phyloP scores from a whole-genome alignment of 2,329 filamentous ascomycete species.

The Diplodia scrobiculata region DNA sequence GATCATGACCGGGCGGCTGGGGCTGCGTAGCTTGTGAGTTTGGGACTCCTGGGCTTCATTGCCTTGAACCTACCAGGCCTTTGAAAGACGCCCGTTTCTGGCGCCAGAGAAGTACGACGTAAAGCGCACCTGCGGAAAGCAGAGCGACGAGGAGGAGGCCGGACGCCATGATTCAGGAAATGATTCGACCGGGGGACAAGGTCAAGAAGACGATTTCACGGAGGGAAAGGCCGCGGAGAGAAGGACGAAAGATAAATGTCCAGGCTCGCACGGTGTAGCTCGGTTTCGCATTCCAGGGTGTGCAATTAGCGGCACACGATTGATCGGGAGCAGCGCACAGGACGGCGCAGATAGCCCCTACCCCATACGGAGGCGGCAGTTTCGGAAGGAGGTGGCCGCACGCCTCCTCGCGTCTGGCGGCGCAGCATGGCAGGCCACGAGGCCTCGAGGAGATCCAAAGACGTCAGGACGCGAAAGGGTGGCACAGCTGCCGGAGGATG shows the following conservation, averaged over 20 bases:
- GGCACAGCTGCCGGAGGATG: not conserved
- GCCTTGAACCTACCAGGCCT: slow-evolving; percentile 1
- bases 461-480: not conserved
- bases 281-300: slow-evolving; percentile 10
- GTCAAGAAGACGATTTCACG: not conserved
- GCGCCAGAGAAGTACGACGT: not conserved
- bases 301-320: not conserved
- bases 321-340: not conserved
- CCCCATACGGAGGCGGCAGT: not conserved
- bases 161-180: not conserved
- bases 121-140: not conserved
- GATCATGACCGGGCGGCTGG: slow-evolving; percentile 6
- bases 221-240: not conserved
- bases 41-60: not conserved
- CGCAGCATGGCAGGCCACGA: not conserved
- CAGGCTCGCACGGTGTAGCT: slow-evolving; percentile 10
- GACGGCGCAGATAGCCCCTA: not conserved
- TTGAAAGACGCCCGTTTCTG: not conserved
- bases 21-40: not conserved
- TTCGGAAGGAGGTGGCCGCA: not conserved
- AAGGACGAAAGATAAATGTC: not conserved
- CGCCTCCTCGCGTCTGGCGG: not conserved
- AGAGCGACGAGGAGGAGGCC: not conserved
- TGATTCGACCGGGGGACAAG: too few relatives aligned
- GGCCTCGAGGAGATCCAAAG: not conserved